Conservation (phyloP, 306 rosid genomes). For the Cucurbita argyrosperma region DNA sequence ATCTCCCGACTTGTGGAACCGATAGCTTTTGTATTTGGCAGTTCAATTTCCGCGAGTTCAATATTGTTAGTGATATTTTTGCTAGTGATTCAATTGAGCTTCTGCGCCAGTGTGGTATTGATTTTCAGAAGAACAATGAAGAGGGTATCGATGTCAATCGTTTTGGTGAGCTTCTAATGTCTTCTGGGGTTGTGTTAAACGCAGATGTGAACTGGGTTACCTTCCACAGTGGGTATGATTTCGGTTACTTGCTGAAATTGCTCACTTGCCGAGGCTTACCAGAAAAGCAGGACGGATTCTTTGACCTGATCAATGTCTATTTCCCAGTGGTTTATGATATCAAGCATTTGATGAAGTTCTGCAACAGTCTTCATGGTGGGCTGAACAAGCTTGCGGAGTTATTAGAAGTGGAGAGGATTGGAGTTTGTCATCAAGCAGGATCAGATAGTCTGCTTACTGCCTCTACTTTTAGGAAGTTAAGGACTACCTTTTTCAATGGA, state of each 20-base stretch:
- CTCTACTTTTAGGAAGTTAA: constrained; percentile 41
- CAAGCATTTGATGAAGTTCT: constrained; percentile 65
- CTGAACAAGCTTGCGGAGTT: constrained; percentile 54
- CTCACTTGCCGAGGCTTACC: constrained; percentile 44
- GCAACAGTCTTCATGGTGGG: constrained; percentile 67
- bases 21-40: constrained; percentile 46
- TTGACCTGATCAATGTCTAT: constrained; percentile 39
- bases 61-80: constrained; percentile 33
- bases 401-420: constrained; percentile 54
- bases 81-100: constrained; percentile 55
- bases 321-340: constrained; percentile 49
- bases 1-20: constrained; percentile 58
- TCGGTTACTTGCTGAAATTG: constrained; percentile 51
- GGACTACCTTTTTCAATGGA: constrained; percentile 46
- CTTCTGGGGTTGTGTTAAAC: constrained; percentile 49
- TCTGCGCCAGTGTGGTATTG: constrained; percentile 58
- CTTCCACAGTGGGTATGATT: constrained; percentile 57
- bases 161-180: constrained; percentile 55
- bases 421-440: constrained; percentile 67
- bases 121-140: constrained; percentile 53
- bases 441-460: constrained; percentile 53
- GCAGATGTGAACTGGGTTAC: constrained; percentile 42
- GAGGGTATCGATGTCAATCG: constrained; percentile 45
- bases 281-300: constrained; percentile 32
- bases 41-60: constrained; percentile 59